Percentiles rank a stretch among this genome's conserved stretches.
phyloP scores from a whole-genome alignment of 805 yeast genomes.

The Candida pseudoglaebosa region DNA sequence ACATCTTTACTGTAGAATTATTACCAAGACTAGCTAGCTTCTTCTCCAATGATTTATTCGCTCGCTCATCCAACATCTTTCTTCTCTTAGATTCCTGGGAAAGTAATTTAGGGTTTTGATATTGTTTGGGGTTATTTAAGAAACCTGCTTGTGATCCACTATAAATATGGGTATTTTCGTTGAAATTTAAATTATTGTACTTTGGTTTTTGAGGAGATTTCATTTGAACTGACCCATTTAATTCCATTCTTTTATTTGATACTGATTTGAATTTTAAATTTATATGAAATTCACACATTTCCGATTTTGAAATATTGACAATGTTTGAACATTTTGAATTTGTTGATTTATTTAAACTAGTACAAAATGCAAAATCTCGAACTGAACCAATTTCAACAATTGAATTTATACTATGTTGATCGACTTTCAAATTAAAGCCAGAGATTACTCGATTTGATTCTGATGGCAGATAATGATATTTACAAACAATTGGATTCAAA shows the following conservation, averaged over 20 bases:
- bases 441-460: constrained; percentile 1
- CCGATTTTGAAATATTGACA: constrained; percentile 50
- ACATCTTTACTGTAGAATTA: constrained; percentile 6
- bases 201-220: constrained; percentile 48
- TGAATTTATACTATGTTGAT: constrained; percentile 35
- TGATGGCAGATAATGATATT: constrained; percentile 14
- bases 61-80: constrained; percentile 23
- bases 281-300: constrained; percentile 69
- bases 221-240: constrained; percentile 56
- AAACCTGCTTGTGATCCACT: constrained; percentile 8
- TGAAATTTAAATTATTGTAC: constrained; percentile 6
- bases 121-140: constrained; percentile 28
- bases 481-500: constrained; percentile 64
- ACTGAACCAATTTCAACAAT: constrained; percentile 73
- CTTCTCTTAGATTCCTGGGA: constrained; percentile 35
- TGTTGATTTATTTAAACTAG: constrained; percentile 39
- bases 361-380: constrained; percentile 65
- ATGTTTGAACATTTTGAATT: constrained; percentile 57
- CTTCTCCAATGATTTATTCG: constrained; percentile 33
- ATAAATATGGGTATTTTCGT: constrained; percentile 22
- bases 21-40: constrained; percentile 20
- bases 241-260: constrained; percentile 68
- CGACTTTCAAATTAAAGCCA: constrained; percentile 54
- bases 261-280: constrained; percentile 51
- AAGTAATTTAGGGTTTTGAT: constrained; percentile 44